Evolutionary conservation across 805 yeast genomes (phyloP), one percentile per base, ranked within the genome.

Genomic region (Candida schatavii): DNA sequence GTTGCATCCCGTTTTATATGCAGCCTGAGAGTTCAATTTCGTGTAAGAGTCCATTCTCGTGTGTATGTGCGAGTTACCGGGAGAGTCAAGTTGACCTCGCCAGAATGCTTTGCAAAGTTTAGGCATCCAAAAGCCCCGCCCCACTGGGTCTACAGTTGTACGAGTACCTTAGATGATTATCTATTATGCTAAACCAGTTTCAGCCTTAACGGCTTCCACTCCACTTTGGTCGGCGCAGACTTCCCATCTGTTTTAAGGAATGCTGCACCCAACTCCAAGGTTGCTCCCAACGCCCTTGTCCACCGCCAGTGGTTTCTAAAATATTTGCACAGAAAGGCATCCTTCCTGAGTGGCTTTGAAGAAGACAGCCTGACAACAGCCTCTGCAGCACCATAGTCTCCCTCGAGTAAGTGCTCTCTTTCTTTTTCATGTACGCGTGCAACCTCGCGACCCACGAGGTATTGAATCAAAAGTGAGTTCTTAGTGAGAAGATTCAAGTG

Each of bases 341-440:
- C 70, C 17, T 50, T 55, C 47, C 61, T 46, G 35, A 63, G 35
- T 4, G 58, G 52, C 14, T 41, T 48, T 35, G 22, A 30, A 35
- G 27, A 23, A 7, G 27, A 35, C 4, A 30, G 38, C 15, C 38
- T 21, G 9, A 44, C 7, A 11, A 47, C 23, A n/a, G 26, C 31
- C 15, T 42, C 31, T 17, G 32, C 21, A 13, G 27, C 23, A 10
- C 21, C 34, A 21, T 7, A 36, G 27, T 40, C 35, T 6, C 22
- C 19, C 5, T 42, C 36, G 33, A 50, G 17, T n/a, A 55, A 41
- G 13, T 45, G 32, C n/a, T 46, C 35, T 42, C 64, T 39, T 45
- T 66, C 70, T 4, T 44, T 23, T 21, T 51, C 53, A 47, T 67
- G 73, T 33, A 49, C 48, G n/a, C 44, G 43, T 1, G 72, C 62